phyloP scores from a whole-genome alignment of 202 grass and related monocot species.

The Setaria viridis region DNA sequence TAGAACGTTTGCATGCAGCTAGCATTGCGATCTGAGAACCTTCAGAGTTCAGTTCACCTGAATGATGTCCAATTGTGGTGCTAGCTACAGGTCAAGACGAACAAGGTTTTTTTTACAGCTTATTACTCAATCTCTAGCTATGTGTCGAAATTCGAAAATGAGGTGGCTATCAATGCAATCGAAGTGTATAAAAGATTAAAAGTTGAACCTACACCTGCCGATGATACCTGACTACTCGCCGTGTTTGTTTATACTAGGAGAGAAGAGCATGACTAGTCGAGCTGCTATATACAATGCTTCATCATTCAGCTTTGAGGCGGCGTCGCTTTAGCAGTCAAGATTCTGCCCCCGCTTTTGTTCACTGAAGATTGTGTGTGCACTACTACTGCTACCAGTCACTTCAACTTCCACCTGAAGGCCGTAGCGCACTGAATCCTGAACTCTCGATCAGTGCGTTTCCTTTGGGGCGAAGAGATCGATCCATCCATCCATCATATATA shows the following conservation, averaged over 20 bases:
- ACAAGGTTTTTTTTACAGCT: neutral
- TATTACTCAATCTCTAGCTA: too few relatives aligned
- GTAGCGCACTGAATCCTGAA: slow-evolving; percentile 6
- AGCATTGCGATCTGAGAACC: slow-evolving; percentile 9
- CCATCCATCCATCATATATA: too few relatives aligned
- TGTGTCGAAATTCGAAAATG: neutral
- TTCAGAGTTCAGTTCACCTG: neutral
- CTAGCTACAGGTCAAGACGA: neutral
- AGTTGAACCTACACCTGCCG: neutral
- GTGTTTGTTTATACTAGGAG: neutral
- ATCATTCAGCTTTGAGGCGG: slow-evolving; percentile 40
- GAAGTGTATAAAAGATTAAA: neutral
- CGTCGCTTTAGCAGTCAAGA: slow-evolving; percentile 46
- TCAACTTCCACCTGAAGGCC: slow-evolving; percentile 6
- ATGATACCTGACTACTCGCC: neutral
- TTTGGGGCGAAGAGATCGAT: slow-evolving; percentile 15
- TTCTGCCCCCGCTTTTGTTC: slow-evolving; percentile 46
- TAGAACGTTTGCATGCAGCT: neutral
- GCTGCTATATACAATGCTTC: slow-evolving; percentile 20
- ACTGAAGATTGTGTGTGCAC: slow-evolving; percentile 30
- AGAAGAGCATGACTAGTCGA: slow-evolving; percentile 12
- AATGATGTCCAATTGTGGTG: neutral
- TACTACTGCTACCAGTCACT: neutral
- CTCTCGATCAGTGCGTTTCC: neutral
- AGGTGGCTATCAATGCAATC: neutral